Conservation (phyloP, 2,329 filamentous ascomycete genomes). For the Aspergillus sergii region DNA sequence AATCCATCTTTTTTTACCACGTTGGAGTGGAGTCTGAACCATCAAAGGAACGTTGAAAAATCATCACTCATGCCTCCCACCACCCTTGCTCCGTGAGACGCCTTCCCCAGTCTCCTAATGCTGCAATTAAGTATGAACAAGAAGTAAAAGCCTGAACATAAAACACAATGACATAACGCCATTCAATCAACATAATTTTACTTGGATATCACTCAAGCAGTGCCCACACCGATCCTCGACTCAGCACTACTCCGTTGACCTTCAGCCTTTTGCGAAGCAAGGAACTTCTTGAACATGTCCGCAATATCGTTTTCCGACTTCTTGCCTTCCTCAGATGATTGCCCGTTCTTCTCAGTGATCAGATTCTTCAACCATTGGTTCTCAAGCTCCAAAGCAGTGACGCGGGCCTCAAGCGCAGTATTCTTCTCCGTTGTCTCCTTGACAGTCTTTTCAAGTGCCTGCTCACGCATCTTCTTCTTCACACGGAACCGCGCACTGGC, state of each 20-base stretch:
- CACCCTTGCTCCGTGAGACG: slow-evolving; percentile 20
- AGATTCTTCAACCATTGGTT: slow-evolving; percentile 81
- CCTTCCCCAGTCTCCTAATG: slow-evolving; percentile 15
- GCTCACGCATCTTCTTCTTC: slow-evolving; percentile 95
- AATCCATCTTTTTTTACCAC: neutral
- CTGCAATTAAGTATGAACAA: slow-evolving; percentile 14
- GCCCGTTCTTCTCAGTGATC: slow-evolving; percentile 74
- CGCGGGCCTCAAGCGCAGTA: slow-evolving; percentile 68
- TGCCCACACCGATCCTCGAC: slow-evolving; percentile 38
- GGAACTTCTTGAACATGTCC: slow-evolving; percentile 44
- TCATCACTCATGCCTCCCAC: slow-evolving; percentile 21
- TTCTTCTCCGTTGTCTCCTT: slow-evolving; percentile 86
- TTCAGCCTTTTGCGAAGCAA: slow-evolving; percentile 37
- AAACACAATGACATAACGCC: slow-evolving; percentile 9
- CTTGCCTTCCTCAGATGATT: slow-evolving; percentile 32
- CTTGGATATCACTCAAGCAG: slow-evolving; percentile 21
- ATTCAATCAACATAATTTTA: slow-evolving; percentile 9
- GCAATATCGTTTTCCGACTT: slow-evolving; percentile 50
- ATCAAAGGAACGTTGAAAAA: neutral
- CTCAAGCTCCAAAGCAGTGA: slow-evolving; percentile 75
- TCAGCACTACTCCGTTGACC: slow-evolving; percentile 30
- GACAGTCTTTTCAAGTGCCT: slow-evolving; percentile 77
- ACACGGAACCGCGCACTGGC: slow-evolving; percentile 86
- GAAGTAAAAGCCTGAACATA: slow-evolving; percentile 1
- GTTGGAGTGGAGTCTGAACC: neutral